A percentile compares a stretch with the other conserved stretches of the same genome.
Evolutionary conservation across 345 rosid genomes (phyloP).

Genomic region (Odontarrhena argentea): DNA sequence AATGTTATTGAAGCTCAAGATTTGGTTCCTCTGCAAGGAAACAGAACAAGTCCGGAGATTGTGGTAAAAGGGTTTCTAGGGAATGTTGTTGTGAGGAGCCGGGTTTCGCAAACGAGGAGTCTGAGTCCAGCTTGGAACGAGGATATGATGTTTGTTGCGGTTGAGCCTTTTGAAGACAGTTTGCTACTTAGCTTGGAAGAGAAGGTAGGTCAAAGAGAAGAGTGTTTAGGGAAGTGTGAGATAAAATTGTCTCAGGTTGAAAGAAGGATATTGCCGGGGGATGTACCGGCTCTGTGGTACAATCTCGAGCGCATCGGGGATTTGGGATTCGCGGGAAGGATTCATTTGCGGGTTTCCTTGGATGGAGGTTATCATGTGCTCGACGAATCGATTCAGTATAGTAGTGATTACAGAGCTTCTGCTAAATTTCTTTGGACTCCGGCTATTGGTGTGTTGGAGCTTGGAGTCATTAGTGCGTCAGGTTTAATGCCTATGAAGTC

Average conservation of each 20-base stretch:
- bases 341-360: slow-evolving; percentile 52
- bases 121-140: slow-evolving; percentile 44
- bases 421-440: slow-evolving; percentile 46
- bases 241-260: slow-evolving; percentile 49
- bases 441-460: slow-evolving; percentile 52
- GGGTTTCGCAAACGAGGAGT: slow-evolving; percentile 31
- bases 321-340: slow-evolving; percentile 45
- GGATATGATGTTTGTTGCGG: slow-evolving; percentile 46
- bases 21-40: slow-evolving; percentile 41
- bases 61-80: slow-evolving; percentile 50
- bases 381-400: slow-evolving; percentile 55
- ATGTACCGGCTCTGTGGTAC: slow-evolving; percentile 45
- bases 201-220: slow-evolving; percentile 41
- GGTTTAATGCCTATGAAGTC: slow-evolving; percentile 56
- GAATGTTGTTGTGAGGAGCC: slow-evolving; percentile 38
- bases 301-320: slow-evolving; percentile 39
- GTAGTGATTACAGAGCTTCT: slow-evolving; percentile 57
- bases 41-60: slow-evolving; percentile 45
- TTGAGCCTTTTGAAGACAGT: slow-evolving; percentile 49
- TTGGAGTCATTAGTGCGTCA: slow-evolving; percentile 52
- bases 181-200: slow-evolving; percentile 46
- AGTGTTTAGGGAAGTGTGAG: slow-evolving; percentile 48
- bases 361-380: slow-evolving; percentile 63
- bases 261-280: slow-evolving; percentile 42
- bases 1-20: slow-evolving; percentile 56